Evolutionary conservation across 208 protist species (phyloP).

Genomic region (Kentomonas sorsogonicus): DNA sequence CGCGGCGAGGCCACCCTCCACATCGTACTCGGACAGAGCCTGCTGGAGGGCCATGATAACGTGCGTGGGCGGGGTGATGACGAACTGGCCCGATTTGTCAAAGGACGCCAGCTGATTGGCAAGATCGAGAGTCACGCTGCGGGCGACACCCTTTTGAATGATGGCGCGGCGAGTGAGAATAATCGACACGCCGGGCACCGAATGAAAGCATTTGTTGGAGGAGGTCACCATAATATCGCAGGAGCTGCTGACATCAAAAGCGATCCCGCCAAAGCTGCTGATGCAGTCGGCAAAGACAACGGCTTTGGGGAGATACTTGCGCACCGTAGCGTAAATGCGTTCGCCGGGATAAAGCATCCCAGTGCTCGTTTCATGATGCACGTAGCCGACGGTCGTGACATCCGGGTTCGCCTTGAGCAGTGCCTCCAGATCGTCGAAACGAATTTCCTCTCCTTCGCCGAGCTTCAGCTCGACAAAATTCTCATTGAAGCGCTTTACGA

Average conservation of each 20-base stretch:
- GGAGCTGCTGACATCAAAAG: conserved; percentile 41
- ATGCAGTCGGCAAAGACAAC: conserved; percentile 83
- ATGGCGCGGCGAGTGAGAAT: conserved; percentile 40
- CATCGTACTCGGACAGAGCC: conserved; percentile 65
- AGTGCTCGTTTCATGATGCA: conserved; percentile 88
- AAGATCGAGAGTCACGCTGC: conserved; percentile 70
- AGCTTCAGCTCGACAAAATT: conserved; percentile 37
- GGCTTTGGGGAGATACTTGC: conserved; percentile 35
- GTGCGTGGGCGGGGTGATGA: conserved; percentile 79
- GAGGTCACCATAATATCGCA: conserved; percentile 73
- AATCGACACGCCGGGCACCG: conserved; percentile 79
- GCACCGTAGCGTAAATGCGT: conserved; percentile 47
- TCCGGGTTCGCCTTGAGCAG: conserved; percentile 45
- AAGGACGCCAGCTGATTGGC: conserved; percentile 49
- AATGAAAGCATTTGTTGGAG: conserved; percentile 89
- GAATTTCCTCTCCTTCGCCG: conserved; percentile 59
- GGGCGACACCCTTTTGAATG: conserved; percentile 39
- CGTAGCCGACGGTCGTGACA: conserved; percentile 68
- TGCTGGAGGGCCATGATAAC: conserved; percentile 75
- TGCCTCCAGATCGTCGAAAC: conserved; percentile 35
- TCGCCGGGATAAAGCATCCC: conserved; percentile 85
- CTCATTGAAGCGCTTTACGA: conserved; percentile 56
- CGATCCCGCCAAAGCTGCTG: conserved; percentile 77
- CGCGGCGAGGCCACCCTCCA: conserved; percentile 55
- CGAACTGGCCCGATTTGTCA: conserved; percentile 68